Percentiles rank a stretch among this genome's conserved stretches.
Evolutionary conservation across 2,329 filamentous ascomycete species (phyloP).

Genomic region (Phaeosphaeria sp.): DNA sequence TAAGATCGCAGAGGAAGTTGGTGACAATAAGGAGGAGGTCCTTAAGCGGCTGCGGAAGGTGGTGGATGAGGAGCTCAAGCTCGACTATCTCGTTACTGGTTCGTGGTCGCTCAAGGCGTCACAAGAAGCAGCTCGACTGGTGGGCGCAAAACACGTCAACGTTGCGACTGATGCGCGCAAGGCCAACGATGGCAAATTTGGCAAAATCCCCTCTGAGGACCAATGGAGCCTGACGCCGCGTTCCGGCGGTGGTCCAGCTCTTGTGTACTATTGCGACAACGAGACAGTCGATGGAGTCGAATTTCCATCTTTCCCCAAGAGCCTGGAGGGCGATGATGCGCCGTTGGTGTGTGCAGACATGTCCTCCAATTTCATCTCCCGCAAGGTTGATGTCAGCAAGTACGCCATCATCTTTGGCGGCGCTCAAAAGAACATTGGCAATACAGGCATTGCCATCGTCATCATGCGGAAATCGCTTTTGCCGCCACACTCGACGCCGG

Average conservation of each 20-base stretch:
- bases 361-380: constrained; percentile 90
- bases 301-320: constrained; percentile 75
- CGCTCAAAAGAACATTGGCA: constrained; percentile 92
- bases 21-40: constrained; percentile 62
- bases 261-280: constrained; percentile 92
- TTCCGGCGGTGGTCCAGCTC: constrained; percentile 61
- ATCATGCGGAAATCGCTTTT: constrained; percentile 84
- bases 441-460: constrained; percentile 83
- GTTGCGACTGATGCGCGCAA: constrained; percentile 71
- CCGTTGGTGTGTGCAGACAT: constrained; percentile 86
- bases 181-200: constrained; percentile 80
- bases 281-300: constrained; percentile 95
- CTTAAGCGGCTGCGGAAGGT: constrained; percentile 67
- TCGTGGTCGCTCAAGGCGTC: constrained; percentile 90
- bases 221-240: constrained; percentile 75
- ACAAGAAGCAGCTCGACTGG: constrained; percentile 78
- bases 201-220: constrained; percentile 77
- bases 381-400: constrained; percentile 76
- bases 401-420: constrained; percentile 87
- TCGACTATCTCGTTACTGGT: constrained; percentile 92
- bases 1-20: constrained; percentile 64
- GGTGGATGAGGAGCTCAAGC: constrained; percentile 72
- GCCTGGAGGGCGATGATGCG: constrained; percentile 69
- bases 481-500: constrained; percentile 64
- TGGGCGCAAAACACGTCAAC: constrained; percentile 82